Percentiles rank a stretch among this genome's conserved stretches.
Evolutionary conservation across 768 basidiomycete species (phyloP).

Genomic region (Auriculariales sp.): DNA sequence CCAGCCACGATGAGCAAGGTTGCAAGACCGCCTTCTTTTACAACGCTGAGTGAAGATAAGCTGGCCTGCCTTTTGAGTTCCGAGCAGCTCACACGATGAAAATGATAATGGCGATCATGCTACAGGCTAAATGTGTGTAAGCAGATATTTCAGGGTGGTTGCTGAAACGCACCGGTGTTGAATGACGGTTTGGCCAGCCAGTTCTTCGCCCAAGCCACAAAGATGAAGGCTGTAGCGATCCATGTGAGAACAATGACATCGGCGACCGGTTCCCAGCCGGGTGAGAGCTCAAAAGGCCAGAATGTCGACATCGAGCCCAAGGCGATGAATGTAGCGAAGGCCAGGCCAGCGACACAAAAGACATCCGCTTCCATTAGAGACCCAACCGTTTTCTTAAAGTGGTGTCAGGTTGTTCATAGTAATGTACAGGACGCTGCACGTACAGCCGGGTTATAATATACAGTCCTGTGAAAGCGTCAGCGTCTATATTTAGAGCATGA

Average conservation of each 20-base stretch:
- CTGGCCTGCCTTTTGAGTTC: conserved; percentile 10
- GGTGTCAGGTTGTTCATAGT: neutral
- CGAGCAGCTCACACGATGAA: conserved; percentile 53
- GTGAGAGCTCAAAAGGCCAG: conserved; percentile 58
- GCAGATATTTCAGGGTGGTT: conserved; percentile 8
- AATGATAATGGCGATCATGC: conserved; percentile 71
- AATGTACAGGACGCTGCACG: neutral
- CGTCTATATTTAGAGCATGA: neutral
- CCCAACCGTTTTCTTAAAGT: conserved; percentile 54
- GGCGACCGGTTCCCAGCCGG: conserved; percentile 60
- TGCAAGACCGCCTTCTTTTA: conserved; percentile 76
- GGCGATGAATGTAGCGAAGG: conserved; percentile 61
- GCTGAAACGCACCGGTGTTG: conserved; percentile 46
- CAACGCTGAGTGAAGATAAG: conserved; percentile 31
- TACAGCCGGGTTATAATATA: conserved; percentile 80
- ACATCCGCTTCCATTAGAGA: conserved; percentile 86
- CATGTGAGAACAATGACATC: conserved; percentile 63
- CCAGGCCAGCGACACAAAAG: conserved; percentile 55
- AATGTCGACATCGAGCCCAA: conserved; percentile 65
- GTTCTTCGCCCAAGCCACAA: conserved; percentile 80
- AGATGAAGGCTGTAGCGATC: conserved; percentile 72
- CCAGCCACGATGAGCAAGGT: conserved; percentile 61
- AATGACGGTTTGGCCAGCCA: conserved; percentile 85
- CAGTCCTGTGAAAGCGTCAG: conserved; percentile 29
- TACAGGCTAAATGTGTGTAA: conserved; percentile 38